phyloP scores from a whole-genome alignment of 768 basidiomycete species.

The Filobasidium wieringae region DNA sequence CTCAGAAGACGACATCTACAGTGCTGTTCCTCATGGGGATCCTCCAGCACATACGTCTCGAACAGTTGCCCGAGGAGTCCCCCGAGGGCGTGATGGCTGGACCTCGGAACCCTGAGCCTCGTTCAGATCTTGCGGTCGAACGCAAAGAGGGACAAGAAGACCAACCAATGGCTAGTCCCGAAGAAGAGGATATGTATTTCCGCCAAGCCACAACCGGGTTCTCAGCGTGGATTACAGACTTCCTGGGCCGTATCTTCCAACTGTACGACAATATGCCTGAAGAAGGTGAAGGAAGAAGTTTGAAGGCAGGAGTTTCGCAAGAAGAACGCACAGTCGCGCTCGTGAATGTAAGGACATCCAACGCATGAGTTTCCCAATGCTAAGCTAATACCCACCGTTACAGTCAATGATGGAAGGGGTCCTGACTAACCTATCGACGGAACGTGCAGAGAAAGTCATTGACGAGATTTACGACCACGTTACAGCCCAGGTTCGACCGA shows the following conservation, averaged over 20 bases:
- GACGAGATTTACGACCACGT: constrained; percentile 76
- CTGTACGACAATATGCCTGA: constrained; percentile 11
- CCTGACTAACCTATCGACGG: constrained; percentile 50
- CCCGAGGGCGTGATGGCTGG: constrained; percentile 5
- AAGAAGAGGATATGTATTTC: constrained; percentile 8
- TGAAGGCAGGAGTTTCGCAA: neutral
- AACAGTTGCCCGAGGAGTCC: constrained; percentile 46
- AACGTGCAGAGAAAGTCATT: constrained; percentile 70
- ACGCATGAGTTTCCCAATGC: neutral
- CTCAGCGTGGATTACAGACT: constrained; percentile 7
- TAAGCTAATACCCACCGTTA: neutral
- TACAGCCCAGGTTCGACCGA: constrained; percentile 77
- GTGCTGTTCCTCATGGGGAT: constrained; percentile 63
- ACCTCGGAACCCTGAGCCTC: neutral
- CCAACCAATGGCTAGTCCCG: neutral
- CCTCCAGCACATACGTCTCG: constrained; percentile 62
- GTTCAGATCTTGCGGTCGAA: neutral
- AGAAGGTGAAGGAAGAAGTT: constrained; percentile 1
- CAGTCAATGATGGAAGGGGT: constrained; percentile 3
- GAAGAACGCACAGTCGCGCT: neutral
- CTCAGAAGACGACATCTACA: constrained; percentile 67
- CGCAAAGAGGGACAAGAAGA: neutral
- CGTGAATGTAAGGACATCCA: constrained; percentile 1
- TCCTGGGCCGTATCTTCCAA: constrained; percentile 8
- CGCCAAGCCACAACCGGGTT: constrained; percentile 5